These are phyloP conservation scores for Kitagawia praeruptora DNA, from an alignment of 129 eudicot genomes.

Conservation along the genomic window DNA sequence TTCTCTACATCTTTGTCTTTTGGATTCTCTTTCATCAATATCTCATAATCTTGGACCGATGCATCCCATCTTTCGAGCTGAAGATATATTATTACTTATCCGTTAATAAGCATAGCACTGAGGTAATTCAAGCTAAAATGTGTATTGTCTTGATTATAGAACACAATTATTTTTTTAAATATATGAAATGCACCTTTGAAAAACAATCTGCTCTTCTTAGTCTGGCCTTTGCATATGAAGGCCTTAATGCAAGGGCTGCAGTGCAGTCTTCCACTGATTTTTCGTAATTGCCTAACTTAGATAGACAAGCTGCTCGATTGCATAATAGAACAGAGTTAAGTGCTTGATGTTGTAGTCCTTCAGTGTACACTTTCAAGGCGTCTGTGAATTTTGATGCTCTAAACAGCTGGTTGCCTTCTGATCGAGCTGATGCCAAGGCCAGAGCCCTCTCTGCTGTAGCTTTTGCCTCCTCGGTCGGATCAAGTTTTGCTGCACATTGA, in stretches of 20 bases:
- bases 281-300: constrained; percentile 58
- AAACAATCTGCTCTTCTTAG: constrained; percentile 72
- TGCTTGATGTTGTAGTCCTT: constrained; percentile 63
- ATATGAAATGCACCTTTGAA: constrained; percentile 35
- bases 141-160: neutral
- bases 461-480: constrained; percentile 33
- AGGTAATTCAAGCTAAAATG: neutral
- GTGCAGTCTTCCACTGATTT: constrained; percentile 66
- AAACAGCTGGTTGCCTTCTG: constrained; percentile 55
- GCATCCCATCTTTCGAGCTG: constrained; percentile 81
- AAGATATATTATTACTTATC: neutral
- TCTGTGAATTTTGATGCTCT: constrained; percentile 43
- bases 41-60: constrained; percentile 60
- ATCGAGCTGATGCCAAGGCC: constrained; percentile 48
- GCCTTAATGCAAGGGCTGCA: constrained; percentile 46
- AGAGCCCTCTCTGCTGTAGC: constrained; percentile 32
- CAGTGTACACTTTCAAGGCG: constrained; percentile 47
- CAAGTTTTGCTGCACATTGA: constrained; percentile 42
- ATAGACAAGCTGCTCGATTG: constrained; percentile 80
- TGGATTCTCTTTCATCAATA: constrained; percentile 43
- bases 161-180: neutral
- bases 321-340: constrained; percentile 60
- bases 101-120: neutral
- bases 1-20: constrained; percentile 41
- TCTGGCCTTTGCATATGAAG: constrained; percentile 69